A percentile compares a stretch with the other conserved stretches of the same genome.
These are phyloP conservation scores for Curvularia eragrostidis DNA, from an alignment of 2,329 filamentous ascomycete species.

Conservation along the genomic window DNA sequence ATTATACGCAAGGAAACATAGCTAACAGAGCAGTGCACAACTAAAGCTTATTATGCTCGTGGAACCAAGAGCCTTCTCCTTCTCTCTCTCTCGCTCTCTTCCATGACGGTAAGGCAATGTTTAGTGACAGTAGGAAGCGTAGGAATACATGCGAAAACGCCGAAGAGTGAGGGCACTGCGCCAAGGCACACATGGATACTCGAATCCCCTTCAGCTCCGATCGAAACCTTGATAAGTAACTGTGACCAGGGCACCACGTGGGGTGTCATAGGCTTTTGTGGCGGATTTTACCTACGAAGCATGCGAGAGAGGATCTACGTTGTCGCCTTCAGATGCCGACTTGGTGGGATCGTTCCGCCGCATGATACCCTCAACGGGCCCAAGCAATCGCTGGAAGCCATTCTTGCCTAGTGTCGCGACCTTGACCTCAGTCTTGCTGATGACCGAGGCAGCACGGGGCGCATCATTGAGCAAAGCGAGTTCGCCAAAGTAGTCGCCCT, in stretches of 20 bases:
- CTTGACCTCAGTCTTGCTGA: conserved; percentile 86
- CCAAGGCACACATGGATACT: conserved; percentile 5
- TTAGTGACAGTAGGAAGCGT: conserved; percentile 51
- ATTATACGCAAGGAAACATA: conserved; percentile 43
- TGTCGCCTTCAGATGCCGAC: conserved; percentile 43
- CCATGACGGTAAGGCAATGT: conserved; percentile 33
- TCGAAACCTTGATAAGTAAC: neutral
- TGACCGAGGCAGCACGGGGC: conserved; percentile 86
- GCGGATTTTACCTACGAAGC: conserved; percentile 21
- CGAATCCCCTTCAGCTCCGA: conserved; percentile 1
- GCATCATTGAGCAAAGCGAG: conserved; percentile 92
- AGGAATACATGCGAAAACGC: conserved; percentile 47
- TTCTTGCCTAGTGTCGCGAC: conserved; percentile 91
- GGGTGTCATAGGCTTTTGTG: neutral
- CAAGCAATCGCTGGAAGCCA: conserved; percentile 90
- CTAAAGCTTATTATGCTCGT: conserved; percentile 25
- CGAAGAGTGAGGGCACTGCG: conserved; percentile 17
- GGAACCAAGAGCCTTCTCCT: conserved; percentile 14
- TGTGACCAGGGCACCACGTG: conserved; percentile 2
- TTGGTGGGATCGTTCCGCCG: conserved; percentile 71
- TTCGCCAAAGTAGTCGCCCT: conserved; percentile 98
- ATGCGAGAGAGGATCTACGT: conserved; percentile 67
- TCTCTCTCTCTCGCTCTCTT: conserved; percentile 11
- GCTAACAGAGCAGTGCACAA: conserved; percentile 33
- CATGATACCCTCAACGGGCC: conserved; percentile 94